phyloP scores from a whole-genome alignment of 108 stramenopile species.

The Pseudonitzschia delicatissima region DNA sequence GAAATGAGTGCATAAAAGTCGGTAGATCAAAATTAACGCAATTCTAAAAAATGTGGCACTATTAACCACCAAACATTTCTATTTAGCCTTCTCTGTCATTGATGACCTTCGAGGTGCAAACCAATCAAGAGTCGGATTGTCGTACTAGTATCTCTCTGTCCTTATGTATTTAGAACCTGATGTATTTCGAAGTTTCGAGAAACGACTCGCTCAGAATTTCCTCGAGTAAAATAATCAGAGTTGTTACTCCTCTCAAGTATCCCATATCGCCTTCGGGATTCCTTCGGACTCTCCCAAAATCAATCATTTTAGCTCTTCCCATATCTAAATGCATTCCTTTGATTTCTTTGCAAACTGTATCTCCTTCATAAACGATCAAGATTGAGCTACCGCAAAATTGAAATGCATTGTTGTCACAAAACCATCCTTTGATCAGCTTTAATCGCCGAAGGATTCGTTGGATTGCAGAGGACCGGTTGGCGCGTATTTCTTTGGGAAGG shows the following conservation, averaged over 20 bases:
- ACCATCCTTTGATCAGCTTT: slow-evolving; percentile 47
- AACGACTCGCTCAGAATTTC: slow-evolving; percentile 40
- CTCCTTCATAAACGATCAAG: slow-evolving; percentile 76
- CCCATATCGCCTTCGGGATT: slow-evolving; percentile 46
- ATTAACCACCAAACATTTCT: too few relatives aligned
- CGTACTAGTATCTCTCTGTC: too few relatives aligned
- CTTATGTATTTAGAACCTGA: too few relatives aligned
- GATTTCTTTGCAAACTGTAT: slow-evolving; percentile 3
- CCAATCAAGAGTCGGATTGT: too few relatives aligned
- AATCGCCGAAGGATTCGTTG: slow-evolving; percentile 44
- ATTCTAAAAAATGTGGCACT: too few relatives aligned
- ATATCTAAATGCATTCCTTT: slow-evolving; percentile 9
- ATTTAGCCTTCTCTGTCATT: too few relatives aligned
- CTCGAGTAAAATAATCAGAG: slow-evolving; percentile 38
- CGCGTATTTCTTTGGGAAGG: not conserved
- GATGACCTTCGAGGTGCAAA: too few relatives aligned
- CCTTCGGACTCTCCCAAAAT: slow-evolving; percentile 76
- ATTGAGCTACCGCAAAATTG: slow-evolving; percentile 76
- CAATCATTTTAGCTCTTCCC: slow-evolving; percentile 71
- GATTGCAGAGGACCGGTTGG: slow-evolving; percentile 28
- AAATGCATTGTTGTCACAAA: slow-evolving; percentile 55
- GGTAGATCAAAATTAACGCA: not conserved
- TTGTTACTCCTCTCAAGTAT: slow-evolving; percentile 54
- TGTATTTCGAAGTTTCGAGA: not conserved
- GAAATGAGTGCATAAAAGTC: not conserved